Evolutionary conservation across 139 green algal species (phyloP), one percentile per base, ranked within the genome.

Genomic region (Microglena sp.): DNA sequence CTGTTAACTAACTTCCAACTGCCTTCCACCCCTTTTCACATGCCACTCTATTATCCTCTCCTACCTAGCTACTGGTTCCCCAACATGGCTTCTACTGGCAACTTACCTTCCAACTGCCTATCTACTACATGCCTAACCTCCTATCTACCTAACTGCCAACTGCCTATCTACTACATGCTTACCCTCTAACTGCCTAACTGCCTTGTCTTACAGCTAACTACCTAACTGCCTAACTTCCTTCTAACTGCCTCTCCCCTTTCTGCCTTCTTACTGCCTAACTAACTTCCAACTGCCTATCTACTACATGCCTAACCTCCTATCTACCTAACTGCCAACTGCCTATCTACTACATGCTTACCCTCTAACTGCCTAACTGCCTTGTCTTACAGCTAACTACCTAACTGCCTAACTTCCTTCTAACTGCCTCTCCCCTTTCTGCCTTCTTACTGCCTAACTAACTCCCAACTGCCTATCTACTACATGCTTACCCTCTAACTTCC

Each of bases 31-130:
- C 40, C 40, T 50, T 18, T 18, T 50, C 40, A 8, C 66, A 66
- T 45, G 64, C 72, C 77, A 27, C 67, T 71, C 35, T 86, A 61
- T 45, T 93, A 86, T 77, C 72, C 84, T 55, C 58, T 89, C 15
- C 53, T 62, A 27, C 80, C 80, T 33, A 69, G 34, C 50, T 93
- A 91, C 78, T 93, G 87, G 85, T 40, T 70, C 44, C 68, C 68
- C 0, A 28, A 27, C 45, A 53, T n/a, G n/a, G n/a, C n/a, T n/a
- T n/a, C n/a, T n/a, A n/a, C n/a, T n/a, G n/a, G n/a, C n/a, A n/a
- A n/a, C n/a, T n/a, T n/a, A n/a, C n/a, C n/a, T n/a, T 2, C 4
- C 33, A 18, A 18, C 7, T 11, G 36, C 15, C n/a, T 2, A 27
- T 6, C 50, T 27, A 59, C 50, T n/a, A 24, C 15, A 24, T 6